Conservation (phyloP, 2,329 filamentous ascomycete genomes). For the Monilinia vaccinii-corymbosi region DNA sequence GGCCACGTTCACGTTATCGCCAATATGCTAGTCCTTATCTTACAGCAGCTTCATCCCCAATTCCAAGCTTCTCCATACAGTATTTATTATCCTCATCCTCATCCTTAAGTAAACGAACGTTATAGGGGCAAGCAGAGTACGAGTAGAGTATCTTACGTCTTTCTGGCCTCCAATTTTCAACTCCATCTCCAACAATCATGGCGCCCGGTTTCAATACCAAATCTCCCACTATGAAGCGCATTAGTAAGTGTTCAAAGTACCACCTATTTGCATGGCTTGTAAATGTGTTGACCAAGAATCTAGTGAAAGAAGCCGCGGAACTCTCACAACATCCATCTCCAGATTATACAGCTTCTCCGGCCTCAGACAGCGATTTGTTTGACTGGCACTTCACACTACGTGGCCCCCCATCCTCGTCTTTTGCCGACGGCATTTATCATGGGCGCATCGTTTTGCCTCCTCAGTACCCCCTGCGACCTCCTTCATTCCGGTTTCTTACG, state of each 20-base stretch:
- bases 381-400: constrained; percentile 99
- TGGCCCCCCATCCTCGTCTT: constrained; percentile 66
- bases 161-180: neutral
- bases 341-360: constrained; percentile 75
- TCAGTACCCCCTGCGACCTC: constrained; percentile 83
- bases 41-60: neutral
- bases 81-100: no score
- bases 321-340: constrained; percentile 70
- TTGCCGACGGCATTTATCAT: constrained; percentile 70
- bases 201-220: constrained; percentile 53
- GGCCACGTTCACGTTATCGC: neutral
- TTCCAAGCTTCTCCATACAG: neutral
- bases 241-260: constrained; percentile 45
- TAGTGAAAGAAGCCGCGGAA: constrained; percentile 85
- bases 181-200: constrained; percentile 12
- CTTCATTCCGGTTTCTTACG: constrained; percentile 91
- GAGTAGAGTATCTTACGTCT: neutral
- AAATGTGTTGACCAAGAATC: constrained; percentile 10
- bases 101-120: neutral
- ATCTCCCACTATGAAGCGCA: constrained; percentile 76
- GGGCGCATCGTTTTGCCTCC: constrained; percentile 87
- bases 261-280: constrained; percentile 9
- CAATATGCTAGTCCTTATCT: neutral
- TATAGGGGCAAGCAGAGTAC: no score
- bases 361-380: constrained; percentile 79